These are phyloP conservation scores for Mrakia gelida DNA, from an alignment of 768 basidiomycete genomes.

Conservation along the genomic window DNA sequence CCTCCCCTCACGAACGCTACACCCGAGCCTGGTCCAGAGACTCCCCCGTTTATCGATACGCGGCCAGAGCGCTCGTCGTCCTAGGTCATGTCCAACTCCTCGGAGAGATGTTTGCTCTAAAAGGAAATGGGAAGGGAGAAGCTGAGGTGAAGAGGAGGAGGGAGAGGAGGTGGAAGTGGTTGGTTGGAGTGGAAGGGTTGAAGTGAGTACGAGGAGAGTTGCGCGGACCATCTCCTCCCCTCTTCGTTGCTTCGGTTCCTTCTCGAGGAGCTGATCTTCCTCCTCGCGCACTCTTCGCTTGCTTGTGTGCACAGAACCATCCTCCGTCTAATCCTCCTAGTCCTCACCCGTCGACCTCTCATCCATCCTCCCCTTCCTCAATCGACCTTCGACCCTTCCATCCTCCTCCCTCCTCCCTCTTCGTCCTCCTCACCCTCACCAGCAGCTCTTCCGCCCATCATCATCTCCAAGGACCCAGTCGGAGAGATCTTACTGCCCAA, in stretches of 20 bases:
- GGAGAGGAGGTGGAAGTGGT: constrained; percentile 19
- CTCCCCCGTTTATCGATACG: constrained; percentile 16
- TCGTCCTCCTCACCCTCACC: background rate
- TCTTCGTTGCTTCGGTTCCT: background rate
- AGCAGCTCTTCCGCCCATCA: background rate
- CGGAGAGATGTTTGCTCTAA: constrained; percentile 28
- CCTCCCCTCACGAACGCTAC: constrained; percentile 26
- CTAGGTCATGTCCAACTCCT: constrained; percentile 24
- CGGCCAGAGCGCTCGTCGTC: constrained; percentile 3
- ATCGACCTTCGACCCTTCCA: background rate
- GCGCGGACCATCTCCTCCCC: too few relatives aligned
- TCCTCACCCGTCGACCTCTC: background rate
- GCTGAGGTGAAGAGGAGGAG: constrained; percentile 4
- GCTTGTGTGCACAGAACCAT: too few relatives aligned
- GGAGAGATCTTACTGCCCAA: constrained; percentile 27
- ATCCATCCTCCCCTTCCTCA: constrained; percentile 1
- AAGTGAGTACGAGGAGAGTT: constrained; percentile 18
- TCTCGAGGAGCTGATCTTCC: background rate
- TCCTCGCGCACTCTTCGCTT: background rate
- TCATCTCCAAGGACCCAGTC: constrained; percentile 16
- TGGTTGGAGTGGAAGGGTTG: constrained; percentile 26
- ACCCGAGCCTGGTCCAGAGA: constrained; percentile 27
- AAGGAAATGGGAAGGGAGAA: background rate
- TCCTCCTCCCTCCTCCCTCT: background rate
- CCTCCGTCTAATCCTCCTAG: background rate